Conservation (phyloP, 371 early-diverging fungal species). For the Mucor velutinosus region DNA sequence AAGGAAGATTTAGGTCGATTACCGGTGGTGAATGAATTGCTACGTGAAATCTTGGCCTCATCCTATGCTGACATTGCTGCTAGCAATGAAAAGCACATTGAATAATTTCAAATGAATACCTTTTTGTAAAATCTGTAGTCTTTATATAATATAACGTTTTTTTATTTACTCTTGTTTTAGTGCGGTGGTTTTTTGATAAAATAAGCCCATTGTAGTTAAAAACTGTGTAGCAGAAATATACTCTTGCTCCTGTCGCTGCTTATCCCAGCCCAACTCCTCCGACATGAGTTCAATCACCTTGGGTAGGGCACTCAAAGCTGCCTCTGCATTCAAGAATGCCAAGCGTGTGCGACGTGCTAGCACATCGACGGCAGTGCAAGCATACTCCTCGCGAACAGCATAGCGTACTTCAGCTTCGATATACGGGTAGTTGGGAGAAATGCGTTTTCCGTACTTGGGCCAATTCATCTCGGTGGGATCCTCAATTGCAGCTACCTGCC, state of each 20-base stretch:
- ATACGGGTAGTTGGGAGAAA: conserved; percentile 88
- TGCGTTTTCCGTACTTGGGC: conserved; percentile 73
- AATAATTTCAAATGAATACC: background rate
- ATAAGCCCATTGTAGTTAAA: background rate
- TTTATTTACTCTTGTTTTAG: background rate
- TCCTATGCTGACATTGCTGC: conserved; percentile 14
- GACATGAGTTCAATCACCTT: conserved; percentile 92
- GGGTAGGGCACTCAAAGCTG: conserved; percentile 85
- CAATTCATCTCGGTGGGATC: conserved; percentile 70
- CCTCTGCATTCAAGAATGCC: conserved; percentile 94
- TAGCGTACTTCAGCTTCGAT: conserved; percentile 96
- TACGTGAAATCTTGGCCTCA: conserved; percentile 9
- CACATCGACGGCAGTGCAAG: conserved; percentile 93
- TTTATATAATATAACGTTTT: background rate
- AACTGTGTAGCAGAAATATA: conserved; percentile 15
- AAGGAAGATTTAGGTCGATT: conserved; percentile 12
- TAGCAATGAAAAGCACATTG: conserved; percentile 2
- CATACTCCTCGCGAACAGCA: conserved; percentile 92
- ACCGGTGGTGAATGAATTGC: conserved; percentile 12
- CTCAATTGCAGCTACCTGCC: conserved; percentile 83
- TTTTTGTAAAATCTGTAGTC: background rate
- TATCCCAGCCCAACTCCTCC: conserved; percentile 82
- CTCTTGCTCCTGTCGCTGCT: conserved; percentile 67
- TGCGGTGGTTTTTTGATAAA: background rate
- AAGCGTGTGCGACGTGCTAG: conserved; percentile 93